A percentile compares a stretch with the other conserved stretches of the same genome.
phyloP scores from a whole-genome alignment of 148 eudicot genomes.

The Vaccinium myrtillus region DNA sequence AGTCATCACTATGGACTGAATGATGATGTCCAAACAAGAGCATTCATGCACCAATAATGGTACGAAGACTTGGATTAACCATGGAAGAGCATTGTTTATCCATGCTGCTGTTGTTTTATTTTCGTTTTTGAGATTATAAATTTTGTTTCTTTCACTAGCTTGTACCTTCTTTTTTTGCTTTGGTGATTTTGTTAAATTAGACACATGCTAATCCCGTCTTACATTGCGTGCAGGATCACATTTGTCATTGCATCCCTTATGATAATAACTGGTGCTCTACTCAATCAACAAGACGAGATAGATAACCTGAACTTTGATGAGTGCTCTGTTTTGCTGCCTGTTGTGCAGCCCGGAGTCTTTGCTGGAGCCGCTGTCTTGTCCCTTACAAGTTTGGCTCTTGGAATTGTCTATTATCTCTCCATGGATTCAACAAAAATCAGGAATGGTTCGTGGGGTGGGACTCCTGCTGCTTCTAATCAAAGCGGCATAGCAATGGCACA shows the following conservation, averaged over 20 bases:
- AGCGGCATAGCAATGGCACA: conserved; percentile 86
- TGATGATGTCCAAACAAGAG: neutral
- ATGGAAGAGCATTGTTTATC: conserved; percentile 5
- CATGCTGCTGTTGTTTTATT: neutral
- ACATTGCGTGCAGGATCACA: conserved; percentile 50
- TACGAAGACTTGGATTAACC: neutral
- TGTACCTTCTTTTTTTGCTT: neutral
- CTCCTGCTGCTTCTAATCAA: conserved; percentile 43
- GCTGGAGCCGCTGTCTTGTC: conserved; percentile 68
- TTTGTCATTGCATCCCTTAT: conserved; percentile 74
- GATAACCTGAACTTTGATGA: conserved; percentile 47
- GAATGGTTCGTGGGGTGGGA: conserved; percentile 26
- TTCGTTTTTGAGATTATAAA: neutral
- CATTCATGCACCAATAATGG: neutral
- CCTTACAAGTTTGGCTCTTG: conserved; percentile 59
- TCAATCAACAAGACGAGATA: conserved; percentile 70
- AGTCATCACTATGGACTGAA: neutral
- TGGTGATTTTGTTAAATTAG: neutral
- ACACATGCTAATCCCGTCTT: neutral
- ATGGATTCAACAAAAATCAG: conserved; percentile 45
- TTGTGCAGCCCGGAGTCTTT: conserved; percentile 87
- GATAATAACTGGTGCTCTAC: conserved; percentile 67
- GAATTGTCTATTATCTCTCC: conserved; percentile 56
- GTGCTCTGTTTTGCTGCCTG: conserved; percentile 40
- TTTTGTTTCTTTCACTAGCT: neutral